A percentile compares a stretch with the other conserved stretches of the same genome.
Conservation (phyloP, 176 grass and related monocot species). For the Avena atlantica region DNA sequence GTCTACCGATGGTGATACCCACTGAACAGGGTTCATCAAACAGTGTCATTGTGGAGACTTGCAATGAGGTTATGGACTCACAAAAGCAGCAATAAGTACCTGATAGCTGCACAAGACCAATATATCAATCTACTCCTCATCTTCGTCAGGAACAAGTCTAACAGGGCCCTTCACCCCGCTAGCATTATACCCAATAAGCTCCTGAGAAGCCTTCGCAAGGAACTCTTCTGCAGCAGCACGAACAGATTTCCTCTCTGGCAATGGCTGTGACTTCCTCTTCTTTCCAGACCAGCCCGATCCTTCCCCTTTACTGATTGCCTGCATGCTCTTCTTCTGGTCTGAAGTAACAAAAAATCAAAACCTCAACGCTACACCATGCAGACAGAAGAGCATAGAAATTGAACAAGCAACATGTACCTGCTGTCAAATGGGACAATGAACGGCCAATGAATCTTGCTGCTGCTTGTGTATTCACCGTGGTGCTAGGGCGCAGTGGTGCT, state of each 20-base stretch:
- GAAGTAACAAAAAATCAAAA: conserved; percentile 44
- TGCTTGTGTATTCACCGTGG: conserved; percentile 78
- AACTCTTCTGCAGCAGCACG: conserved; percentile 85
- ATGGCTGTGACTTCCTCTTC: conserved; percentile 70
- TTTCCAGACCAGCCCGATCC: conserved; percentile 58
- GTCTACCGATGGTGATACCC: background rate
- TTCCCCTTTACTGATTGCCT: conserved; percentile 73
- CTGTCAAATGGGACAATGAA: conserved; percentile 72
- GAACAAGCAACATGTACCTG: conserved; percentile 50
- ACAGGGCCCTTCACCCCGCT: conserved; percentile 73
- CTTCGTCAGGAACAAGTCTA: conserved; percentile 60
- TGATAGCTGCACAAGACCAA: conserved; percentile 37
- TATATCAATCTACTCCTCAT: conserved; percentile 58
- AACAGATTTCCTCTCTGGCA: conserved; percentile 59
- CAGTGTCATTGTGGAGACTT: background rate
- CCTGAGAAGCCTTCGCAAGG: conserved; percentile 80
- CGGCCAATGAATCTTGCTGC: conserved; percentile 86
- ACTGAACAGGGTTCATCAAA: background rate
- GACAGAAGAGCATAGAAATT: background rate
- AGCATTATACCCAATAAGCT: conserved; percentile 60
- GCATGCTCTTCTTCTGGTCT: conserved; percentile 83
- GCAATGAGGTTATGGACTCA: conserved; percentile 12
- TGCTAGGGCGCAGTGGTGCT: conserved; percentile 81
- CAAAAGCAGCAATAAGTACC: conserved; percentile 34
- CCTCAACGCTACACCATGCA: conserved; percentile 27